These are phyloP conservation scores for Kingdonia uniflora DNA, from an alignment of 164 flowering plant species.

Conservation along the genomic window DNA sequence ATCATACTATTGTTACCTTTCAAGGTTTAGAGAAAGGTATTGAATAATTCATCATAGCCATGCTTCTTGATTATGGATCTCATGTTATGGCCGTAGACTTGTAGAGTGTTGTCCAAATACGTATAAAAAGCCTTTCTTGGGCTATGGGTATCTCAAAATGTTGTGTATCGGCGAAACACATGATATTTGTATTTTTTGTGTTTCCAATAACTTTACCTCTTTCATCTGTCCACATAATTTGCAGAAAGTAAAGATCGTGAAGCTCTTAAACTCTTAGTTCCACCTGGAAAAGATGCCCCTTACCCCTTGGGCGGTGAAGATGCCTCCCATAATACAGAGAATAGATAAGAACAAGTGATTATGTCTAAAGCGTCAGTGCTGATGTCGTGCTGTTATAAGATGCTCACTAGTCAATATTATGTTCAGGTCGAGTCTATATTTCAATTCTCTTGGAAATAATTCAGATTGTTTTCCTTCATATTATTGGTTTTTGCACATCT, in stretches of 20 bases:
- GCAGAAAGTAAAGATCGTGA: conserved; percentile 48
- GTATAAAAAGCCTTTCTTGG: too few relatives aligned
- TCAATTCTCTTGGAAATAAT: too few relatives aligned
- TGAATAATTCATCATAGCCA: not conserved
- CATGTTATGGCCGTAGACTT: not conserved
- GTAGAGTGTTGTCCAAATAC: too few relatives aligned
- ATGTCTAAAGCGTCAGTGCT: conserved; percentile 34
- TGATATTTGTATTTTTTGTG: too few relatives aligned
- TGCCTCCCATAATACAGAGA: conserved; percentile 18
- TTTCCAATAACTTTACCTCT: not conserved
- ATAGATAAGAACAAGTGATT: conserved; percentile 29
- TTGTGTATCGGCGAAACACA: too few relatives aligned
- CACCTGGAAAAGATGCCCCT: conserved; percentile 65
- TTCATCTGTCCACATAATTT: not conserved
- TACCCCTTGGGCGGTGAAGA: conserved; percentile 49
- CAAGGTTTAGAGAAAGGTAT: conserved; percentile 84
- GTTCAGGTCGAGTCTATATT: conserved; percentile 40
- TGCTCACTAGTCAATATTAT: conserved; percentile 63
- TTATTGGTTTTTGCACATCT: too few relatives aligned
- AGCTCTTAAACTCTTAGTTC: conserved; percentile 38
- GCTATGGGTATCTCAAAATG: too few relatives aligned
- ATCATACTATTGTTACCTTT: conserved; percentile 48
- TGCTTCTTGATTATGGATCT: not conserved
- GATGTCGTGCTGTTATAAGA: conserved; percentile 41
- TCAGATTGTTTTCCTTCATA: too few relatives aligned